These are phyloP conservation scores for Santalum album DNA, from an alignment of 164 flowering plant species.

Conservation along the genomic window DNA sequence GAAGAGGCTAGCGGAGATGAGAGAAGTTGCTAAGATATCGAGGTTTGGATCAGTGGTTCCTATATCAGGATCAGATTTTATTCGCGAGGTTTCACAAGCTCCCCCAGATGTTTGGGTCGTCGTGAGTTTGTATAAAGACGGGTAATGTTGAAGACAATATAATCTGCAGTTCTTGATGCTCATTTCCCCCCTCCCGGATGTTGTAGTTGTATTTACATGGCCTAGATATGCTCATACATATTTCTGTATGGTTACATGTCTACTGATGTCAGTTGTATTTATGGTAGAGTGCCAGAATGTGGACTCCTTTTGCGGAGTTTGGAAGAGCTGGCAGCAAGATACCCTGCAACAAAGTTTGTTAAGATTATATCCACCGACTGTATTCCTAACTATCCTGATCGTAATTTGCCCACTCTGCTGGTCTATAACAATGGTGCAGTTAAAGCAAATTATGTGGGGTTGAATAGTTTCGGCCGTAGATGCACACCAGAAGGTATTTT, in stretches of 20 bases:
- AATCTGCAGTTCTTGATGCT: neutral
- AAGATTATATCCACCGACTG: constrained; percentile 91
- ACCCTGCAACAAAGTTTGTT: constrained; percentile 85
- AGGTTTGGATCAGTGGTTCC: constrained; percentile 76
- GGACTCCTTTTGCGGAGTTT: constrained; percentile 51
- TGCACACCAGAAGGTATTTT: constrained; percentile 86
- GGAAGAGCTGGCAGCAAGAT: constrained; percentile 73
- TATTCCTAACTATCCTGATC: constrained; percentile 91
- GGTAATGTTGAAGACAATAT: constrained; percentile 30
- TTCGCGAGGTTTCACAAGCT: constrained; percentile 91
- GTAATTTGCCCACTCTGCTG: constrained; percentile 76
- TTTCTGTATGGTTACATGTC: no score
- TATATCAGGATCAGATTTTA: constrained; percentile 87
- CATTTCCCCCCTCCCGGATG: no score
- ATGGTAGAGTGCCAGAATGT: constrained; percentile 60
- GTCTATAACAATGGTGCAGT: constrained; percentile 86
- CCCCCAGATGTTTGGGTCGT: constrained; percentile 91
- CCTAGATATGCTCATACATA: no score
- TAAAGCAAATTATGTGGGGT: constrained; percentile 77
- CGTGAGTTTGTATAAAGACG: constrained; percentile 77
- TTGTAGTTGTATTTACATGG: no score
- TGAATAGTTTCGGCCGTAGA: constrained; percentile 74
- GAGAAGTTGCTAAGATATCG: constrained; percentile 53
- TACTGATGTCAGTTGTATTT: constrained; percentile 4
- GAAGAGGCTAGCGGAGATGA: constrained; percentile 77